Evolutionary conservation across 352 stramenopile species (phyloP), one percentile per base, ranked within the genome.

Genomic region (Pythium phragmiticola): DNA sequence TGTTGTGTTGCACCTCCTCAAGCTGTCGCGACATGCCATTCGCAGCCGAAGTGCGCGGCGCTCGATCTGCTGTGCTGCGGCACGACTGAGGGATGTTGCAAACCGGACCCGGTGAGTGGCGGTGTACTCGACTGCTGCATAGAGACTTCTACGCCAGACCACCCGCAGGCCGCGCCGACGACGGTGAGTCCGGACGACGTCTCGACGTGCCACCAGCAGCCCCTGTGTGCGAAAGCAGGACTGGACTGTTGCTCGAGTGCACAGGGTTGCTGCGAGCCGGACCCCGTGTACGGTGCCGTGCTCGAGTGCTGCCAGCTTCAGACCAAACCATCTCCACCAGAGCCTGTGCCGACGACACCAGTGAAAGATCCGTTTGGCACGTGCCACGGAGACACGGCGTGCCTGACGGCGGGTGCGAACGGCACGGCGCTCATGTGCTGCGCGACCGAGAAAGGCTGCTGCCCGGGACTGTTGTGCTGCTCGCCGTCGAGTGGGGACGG

Each of bases 21-120:
- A 17, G 50, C 12, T 11, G 43, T 56, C 3, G 60, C 33, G 1
- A 69, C 53, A 6, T 84, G 72, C 30, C 69, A 81, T 13, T 58
- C 41, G 14, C 60, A 82, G 57, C 73, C 74, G 7, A 57, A 63
- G 51, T 86, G 77, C 37, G 72, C 54, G 5, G 69, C 73, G n/a
- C 67, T 73, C 16, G 69, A 69, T n/a, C 68, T 88, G 8, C 67
- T 77, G 45, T 88, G 78, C 59, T 88, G 78, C 52, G 66, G 58
- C 7, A 62, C 57, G 4, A 62, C 72, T 17, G 67, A 72, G 21
- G 78, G 78, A 16, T 85, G 78, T 55, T 88, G 78, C 66, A 63
- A 37, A 23, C 63, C 68, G 7, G 56, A 69, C 36, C 62, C 73
- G 14, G 66, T 59, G 14, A 65, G 57, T n/a, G 75, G 66, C 16